Evolutionary conservation across 805 yeast genomes (phyloP), one percentile per base, ranked within the genome.

Genomic region (Teunomyces atbi): DNA sequence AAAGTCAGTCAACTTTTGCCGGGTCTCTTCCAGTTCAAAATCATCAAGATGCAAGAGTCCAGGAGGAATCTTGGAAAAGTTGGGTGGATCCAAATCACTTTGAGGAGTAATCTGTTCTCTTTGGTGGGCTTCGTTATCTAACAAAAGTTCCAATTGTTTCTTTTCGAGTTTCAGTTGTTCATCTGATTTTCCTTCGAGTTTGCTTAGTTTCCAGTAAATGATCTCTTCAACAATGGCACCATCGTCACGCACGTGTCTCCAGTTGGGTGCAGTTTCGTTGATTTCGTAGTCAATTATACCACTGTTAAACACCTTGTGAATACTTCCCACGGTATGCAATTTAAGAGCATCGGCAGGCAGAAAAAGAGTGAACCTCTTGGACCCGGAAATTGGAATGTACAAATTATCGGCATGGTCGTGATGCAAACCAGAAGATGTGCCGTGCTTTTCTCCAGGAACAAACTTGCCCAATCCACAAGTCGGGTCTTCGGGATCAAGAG

Each of bases 401-500:
- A 86, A 65, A 56, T 86, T 86, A 58, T 85, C 91, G 1, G 91
- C 88, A 62, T 85, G 91, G 59, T 86, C 92, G 59, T 86, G 92
- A 55, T 86, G 92, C 10, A 86, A 64, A 0, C 92, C 92, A 1
- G 90, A 83, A 0, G 89, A 83, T 0, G 82, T 70, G 1, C 84
- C 85, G 8, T 38, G 33, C 5, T 27, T 21, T 1, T 71, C 69
- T 1, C 78, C 77, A 1, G 89, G 85, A 0, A 84, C 62, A 18
- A 65, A 65, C 56, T 79, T 77, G 1, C 88, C 88, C 4, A 82
- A 59, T 1, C 78, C 77, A 13, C 65, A 58, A 39, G 43, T 30
- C 28, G 36, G 43, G 27, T 55, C 56, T 8, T 54, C 47, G 2
- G 28, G 18, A 32, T 45, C 47, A 8, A 50, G 7, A 11, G 16